phyloP scores from a whole-genome alignment of 495 filamentous ascomycete genomes.

The Evansstolkia leycettana region DNA sequence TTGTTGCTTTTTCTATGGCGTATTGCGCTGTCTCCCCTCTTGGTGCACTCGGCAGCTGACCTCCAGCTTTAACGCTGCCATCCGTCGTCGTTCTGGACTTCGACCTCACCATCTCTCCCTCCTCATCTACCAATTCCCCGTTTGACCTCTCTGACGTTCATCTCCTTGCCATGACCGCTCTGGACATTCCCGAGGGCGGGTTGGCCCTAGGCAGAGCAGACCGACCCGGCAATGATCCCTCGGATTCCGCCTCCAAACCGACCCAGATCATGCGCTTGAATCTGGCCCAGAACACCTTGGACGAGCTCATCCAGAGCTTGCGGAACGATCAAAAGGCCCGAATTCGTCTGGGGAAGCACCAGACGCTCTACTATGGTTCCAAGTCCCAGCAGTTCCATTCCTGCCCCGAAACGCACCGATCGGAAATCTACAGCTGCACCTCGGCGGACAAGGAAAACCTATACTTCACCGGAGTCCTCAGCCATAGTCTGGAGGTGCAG shows the following conservation, averaged over 20 bases:
- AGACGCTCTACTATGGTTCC: conserved; percentile 39
- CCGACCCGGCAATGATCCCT: conserved; percentile 13
- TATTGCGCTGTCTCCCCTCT: conserved; percentile 21
- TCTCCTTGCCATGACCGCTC: conserved; percentile 25
- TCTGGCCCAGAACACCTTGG: conserved; percentile 50
- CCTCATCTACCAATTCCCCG: conserved; percentile 1
- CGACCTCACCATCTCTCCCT: conserved; percentile 6
- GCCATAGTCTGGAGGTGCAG: conserved; percentile 43
- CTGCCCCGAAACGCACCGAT: conserved; percentile 31
- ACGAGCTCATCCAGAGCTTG: conserved; percentile 58
- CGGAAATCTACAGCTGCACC: conserved; percentile 38
- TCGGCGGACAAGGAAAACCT: conserved; percentile 28
- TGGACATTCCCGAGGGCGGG: conserved; percentile 35
- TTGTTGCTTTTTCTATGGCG: conserved; percentile 27
- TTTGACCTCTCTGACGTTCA: neutral
- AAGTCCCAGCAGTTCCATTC: conserved; percentile 40
- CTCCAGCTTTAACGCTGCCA: conserved; percentile 33
- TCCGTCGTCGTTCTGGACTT: conserved; percentile 20
- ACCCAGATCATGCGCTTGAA: conserved; percentile 52
- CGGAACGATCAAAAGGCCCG: conserved; percentile 47
- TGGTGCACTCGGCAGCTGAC: conserved; percentile 34
- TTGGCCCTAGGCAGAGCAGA: conserved; percentile 33
- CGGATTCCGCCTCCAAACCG: conserved; percentile 16
- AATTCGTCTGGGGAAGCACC: conserved; percentile 32
- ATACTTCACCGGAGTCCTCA: conserved; percentile 42